These are phyloP conservation scores for Mrakiaceae sp. DNA, from an alignment of 1,284 basidiomycete genomes.

Conservation along the genomic window DNA sequence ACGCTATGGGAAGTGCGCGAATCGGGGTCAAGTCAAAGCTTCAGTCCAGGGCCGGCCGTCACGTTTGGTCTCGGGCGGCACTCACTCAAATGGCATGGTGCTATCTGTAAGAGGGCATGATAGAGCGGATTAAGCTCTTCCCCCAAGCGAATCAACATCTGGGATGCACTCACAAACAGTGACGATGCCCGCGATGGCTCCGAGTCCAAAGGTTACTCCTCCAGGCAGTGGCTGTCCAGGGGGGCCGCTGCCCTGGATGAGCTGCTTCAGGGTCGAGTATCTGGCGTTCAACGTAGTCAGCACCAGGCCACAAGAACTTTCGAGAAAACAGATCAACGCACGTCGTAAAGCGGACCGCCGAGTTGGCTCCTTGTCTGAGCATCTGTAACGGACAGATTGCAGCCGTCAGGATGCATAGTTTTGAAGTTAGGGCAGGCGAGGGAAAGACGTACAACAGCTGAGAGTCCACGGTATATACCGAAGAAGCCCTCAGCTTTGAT, in stretches of 20 bases:
- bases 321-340: too few relatives aligned
- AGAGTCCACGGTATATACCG: conserved; percentile 81
- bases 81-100: too few relatives aligned
- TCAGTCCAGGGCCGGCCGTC: too few relatives aligned
- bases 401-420: background rate
- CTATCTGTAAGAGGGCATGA: too few relatives aligned
- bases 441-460: conserved; percentile 64
- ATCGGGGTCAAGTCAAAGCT: background rate
- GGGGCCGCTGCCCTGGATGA: conserved; percentile 71
- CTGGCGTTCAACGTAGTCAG: too few relatives aligned
- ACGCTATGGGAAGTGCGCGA: conserved; percentile 47
- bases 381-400: conserved; percentile 44
- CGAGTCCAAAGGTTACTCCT: conserved; percentile 87
- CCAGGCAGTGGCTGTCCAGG: conserved; percentile 76
- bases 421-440: background rate
- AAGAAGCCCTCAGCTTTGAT: conserved; percentile 65
- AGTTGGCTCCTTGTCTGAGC: conserved; percentile 96
- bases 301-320: too few relatives aligned
- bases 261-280: conserved; percentile 83
- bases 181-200: conserved; percentile 82
- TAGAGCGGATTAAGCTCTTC: too few relatives aligned
- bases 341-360: conserved; percentile 90
- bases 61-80: too few relatives aligned
- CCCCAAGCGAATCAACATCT: conserved; percentile 34
- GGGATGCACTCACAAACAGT: conserved; percentile 61